Percentiles rank a stretch among this genome's conserved stretches.
These are phyloP conservation scores for Suillus luteus DNA, from an alignment of 768 basidiomycete genomes.

Conservation along the genomic window DNA sequence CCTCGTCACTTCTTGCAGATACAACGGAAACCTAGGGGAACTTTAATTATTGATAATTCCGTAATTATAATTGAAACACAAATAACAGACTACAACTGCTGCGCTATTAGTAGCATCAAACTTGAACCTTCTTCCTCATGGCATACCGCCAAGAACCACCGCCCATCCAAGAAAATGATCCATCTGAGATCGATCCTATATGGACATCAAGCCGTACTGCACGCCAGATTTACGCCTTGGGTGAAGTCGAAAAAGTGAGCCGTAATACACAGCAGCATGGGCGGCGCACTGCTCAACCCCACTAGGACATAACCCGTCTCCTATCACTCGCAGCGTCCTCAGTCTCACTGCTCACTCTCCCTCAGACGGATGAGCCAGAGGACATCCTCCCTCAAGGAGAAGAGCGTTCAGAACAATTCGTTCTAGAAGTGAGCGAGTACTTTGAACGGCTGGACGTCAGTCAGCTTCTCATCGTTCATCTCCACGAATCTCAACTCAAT, in stretches of 20 bases:
- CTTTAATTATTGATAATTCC: background rate
- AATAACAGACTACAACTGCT: background rate
- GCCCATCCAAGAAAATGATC: constrained; percentile 15
- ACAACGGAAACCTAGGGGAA: background rate
- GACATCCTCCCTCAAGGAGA: constrained; percentile 76
- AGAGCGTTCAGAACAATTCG: constrained; percentile 84
- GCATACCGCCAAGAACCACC: background rate
- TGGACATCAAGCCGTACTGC: constrained; percentile 83
- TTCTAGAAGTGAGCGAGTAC: constrained; percentile 82
- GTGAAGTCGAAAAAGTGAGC: constrained; percentile 76
- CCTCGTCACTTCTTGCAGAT: constrained; percentile 5
- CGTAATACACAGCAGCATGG: background rate
- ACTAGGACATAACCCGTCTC: constrained; percentile 77
- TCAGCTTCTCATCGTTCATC: constrained; percentile 19
- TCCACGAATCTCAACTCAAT: background rate
- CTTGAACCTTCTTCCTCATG: background rate
- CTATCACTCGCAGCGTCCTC: constrained; percentile 77
- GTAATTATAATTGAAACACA: background rate
- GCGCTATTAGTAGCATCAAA: background rate
- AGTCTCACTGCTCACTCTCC: constrained; percentile 77
- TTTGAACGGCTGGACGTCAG: constrained; percentile 79
- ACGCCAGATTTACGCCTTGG: constrained; percentile 77
- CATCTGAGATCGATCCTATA: constrained; percentile 65
- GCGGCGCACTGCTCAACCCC: background rate
- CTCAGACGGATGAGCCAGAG: constrained; percentile 73